Evolutionary conservation across 148 eudicot genomes (phyloP).

Genomic region (Vaccinium macrocarpon): DNA sequence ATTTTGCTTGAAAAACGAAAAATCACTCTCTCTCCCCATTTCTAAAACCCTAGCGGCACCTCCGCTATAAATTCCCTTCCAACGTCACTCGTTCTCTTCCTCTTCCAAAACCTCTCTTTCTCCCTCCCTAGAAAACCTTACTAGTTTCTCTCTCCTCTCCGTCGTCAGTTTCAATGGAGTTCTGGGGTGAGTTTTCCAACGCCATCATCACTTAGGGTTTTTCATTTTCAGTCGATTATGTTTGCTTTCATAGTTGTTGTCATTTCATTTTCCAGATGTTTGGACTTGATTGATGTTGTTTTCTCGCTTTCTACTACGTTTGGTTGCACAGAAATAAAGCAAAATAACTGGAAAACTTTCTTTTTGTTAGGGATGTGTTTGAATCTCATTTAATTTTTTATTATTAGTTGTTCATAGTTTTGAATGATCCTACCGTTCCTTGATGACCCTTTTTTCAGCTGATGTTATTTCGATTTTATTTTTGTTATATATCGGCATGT

Average conservation of each 20-base stretch:
- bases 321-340: neutral
- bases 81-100: slow-evolving; percentile 9
- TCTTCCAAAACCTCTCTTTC: slow-evolving; percentile 19
- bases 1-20: neutral
- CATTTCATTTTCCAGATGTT: neutral
- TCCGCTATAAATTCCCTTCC: slow-evolving; percentile 14
- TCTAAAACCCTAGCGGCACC: slow-evolving; percentile 22
- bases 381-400: neutral
- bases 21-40: neutral
- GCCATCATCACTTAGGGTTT: neutral
- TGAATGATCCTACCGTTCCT: neutral
- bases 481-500: no score
- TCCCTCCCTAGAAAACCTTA: neutral
- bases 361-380: neutral
- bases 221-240: neutral
- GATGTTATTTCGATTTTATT: neutral
- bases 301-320: no score
- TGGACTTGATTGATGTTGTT: neutral
- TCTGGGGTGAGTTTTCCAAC: slow-evolving; percentile 42
- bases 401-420: neutral
- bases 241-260: no score
- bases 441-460: neutral
- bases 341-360: neutral
- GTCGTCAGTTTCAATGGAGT: slow-evolving; percentile 34
- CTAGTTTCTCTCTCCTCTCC: slow-evolving; percentile 8